These are phyloP conservation scores for Leucocoprinus leucothites DNA, from an alignment of 768 basidiomycete species.

Conservation along the genomic window DNA sequence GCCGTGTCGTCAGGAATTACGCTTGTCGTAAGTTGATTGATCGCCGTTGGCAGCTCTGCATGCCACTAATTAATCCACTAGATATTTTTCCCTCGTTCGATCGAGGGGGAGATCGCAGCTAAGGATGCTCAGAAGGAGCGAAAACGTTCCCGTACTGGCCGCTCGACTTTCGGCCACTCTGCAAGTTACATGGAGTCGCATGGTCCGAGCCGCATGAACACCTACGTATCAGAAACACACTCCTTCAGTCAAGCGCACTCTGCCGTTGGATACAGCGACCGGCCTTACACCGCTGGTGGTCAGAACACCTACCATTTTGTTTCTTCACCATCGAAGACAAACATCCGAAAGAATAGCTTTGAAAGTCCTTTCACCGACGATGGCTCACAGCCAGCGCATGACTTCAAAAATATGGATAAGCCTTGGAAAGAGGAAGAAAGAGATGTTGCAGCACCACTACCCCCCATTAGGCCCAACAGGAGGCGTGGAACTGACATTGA, in stretches of 20 bases:
- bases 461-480: conserved; percentile 40
- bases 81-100: conserved; percentile 85
- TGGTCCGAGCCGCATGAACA: conserved; percentile 16
- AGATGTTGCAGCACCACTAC: conserved; percentile 22
- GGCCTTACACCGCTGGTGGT: conserved; percentile 14
- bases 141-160: conserved; percentile 31
- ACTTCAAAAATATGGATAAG: conserved; percentile 4
- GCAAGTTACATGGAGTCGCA: conserved; percentile 16
- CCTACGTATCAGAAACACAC: not conserved
- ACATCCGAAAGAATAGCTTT: conserved; percentile 18
- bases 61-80: conserved; percentile 21
- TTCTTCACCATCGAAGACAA: conserved; percentile 29
- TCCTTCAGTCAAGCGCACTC: not conserved
- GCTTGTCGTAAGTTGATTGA: conserved; percentile 50
- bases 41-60: not conserved
- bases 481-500: conserved; percentile 36
- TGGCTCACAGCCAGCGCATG: not conserved
- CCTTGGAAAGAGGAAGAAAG: conserved; percentile 29
- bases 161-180: conserved; percentile 21
- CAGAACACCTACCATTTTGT: conserved; percentile 29
- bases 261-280: conserved; percentile 7
- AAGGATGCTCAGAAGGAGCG: conserved; percentile 43
- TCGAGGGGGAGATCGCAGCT: conserved; percentile 58
- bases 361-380: conserved; percentile 18
- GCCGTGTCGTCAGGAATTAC: conserved; percentile 72